Base-by-base conservation (phyloP, 805 yeast genomes). In the Saturnispora saitoi region DNA sequence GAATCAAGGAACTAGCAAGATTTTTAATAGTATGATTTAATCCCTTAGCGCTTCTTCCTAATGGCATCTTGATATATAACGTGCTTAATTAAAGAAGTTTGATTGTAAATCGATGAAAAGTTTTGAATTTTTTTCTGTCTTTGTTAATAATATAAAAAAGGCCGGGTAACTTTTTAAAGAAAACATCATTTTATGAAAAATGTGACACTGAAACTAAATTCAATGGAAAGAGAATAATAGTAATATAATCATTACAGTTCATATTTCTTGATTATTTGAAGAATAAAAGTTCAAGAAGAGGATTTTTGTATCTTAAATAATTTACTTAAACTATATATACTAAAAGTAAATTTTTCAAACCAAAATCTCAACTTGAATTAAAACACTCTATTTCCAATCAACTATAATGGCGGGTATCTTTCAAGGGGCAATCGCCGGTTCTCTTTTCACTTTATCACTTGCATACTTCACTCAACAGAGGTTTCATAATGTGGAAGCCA, bases 1-100 rank as follows among this genome's bases (percentile, higher is more conserved):
- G 81, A 32, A 85, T 70, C 32, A 85, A 64, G 11, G 85, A 80
- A 2, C 86, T 72, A 19, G 78, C 86, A 58, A 84, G 66, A 60
- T 85, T 84, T 56, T 80, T 73, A 59, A 84, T 61, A 46, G 82
- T 69, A 28, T 82, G 78, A 46, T 71, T 71, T 47, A 78, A 69
- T 54, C 76, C 81, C 38, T 78, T 67, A 9, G 75, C 67, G 22
- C 73, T 68, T 57, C 83, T 67, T n/a, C 67, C 67, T 17, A 63
- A 51, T 2, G 66, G 53, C 67, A 63, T 63, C 17, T 19, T 47
- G 7, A 10, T 32, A n/a, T 12, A 41, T 24, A 24, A 24, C 28
- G 15, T 24, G 19, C 8, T 24, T 24, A 14, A 29, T 14, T 28
- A 29, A 29, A 19, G 38, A 22, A 28, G 15, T 7, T 19, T 32